A percentile compares a stretch with the other conserved stretches of the same genome.
Evolutionary conservation across 805 yeast genomes (phyloP).

Genomic region (Dipodascus geniculatus): DNA sequence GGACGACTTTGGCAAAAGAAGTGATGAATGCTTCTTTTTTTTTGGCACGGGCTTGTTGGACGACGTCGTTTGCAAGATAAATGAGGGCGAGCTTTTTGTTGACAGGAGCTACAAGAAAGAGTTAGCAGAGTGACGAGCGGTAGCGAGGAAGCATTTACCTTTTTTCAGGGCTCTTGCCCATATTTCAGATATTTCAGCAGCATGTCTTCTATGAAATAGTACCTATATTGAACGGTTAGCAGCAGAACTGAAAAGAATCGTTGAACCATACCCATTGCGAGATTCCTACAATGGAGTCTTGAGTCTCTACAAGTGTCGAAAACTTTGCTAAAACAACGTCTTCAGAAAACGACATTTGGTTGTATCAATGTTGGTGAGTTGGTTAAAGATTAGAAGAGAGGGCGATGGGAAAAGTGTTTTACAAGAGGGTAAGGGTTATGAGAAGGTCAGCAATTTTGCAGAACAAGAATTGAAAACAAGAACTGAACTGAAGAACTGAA

Average conservation of each 20-base stretch:
- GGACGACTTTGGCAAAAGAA: constrained; percentile 41
- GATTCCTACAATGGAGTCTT: constrained; percentile 60
- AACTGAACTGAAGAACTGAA: too few relatives aligned
- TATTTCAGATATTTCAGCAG: constrained; percentile 37
- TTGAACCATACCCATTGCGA: constrained; percentile 49
- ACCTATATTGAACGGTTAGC: constrained; percentile 14
- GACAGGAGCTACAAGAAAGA: constrained; percentile 19
- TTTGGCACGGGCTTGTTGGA: constrained; percentile 63
- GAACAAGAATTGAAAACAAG: too few relatives aligned
- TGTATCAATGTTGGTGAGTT: too few relatives aligned
- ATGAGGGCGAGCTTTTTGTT: constrained; percentile 43
- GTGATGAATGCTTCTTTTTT: constrained; percentile 44
- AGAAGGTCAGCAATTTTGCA: too few relatives aligned
- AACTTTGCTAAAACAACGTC: constrained; percentile 39
- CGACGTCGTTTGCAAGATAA: constrained; percentile 70
- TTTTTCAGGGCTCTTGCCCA: constrained; percentile 36
- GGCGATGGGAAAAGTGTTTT: background rate
- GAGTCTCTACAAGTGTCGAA: constrained; percentile 37
- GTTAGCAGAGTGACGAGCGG: background rate
- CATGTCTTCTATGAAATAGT: constrained; percentile 52
- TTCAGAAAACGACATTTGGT: constrained; percentile 43
- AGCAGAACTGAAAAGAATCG: background rate
- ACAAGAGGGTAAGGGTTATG: background rate
- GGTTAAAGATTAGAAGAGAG: background rate
- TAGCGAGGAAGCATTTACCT: constrained; percentile 2